A percentile compares a stretch with the other conserved stretches of the same genome.
phyloP scores from a whole-genome alignment of 2,329 filamentous ascomycete genomes.

The Corniculantispora saksenae region DNA sequence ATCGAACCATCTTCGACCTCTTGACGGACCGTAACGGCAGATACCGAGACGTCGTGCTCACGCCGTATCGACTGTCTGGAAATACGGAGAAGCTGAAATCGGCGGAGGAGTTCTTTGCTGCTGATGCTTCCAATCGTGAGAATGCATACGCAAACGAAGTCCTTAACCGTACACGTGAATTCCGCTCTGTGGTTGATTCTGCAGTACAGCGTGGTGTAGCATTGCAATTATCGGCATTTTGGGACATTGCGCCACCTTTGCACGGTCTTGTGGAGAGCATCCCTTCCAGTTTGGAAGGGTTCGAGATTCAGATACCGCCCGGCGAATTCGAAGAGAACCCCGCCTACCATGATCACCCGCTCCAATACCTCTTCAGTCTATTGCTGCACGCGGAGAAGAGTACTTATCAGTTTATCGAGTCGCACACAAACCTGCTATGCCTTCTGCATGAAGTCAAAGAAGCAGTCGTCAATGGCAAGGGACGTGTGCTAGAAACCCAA shows the following conservation, averaged over 20 bases:
- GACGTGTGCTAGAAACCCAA: conserved; percentile 67
- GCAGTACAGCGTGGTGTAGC: conserved; percentile 88
- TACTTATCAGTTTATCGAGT: conserved; percentile 96
- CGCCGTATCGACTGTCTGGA: conserved; percentile 73
- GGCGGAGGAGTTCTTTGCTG: conserved; percentile 78
- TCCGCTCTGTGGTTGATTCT: conserved; percentile 76
- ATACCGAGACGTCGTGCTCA: conserved; percentile 80
- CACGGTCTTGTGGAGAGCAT: conserved; percentile 78
- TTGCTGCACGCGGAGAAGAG: conserved; percentile 87
- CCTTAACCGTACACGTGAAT: conserved; percentile 71
- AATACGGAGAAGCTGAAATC: conserved; percentile 79
- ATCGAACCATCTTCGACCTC: conserved; percentile 83
- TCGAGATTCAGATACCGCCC: conserved; percentile 75
- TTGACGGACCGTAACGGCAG: conserved; percentile 82
- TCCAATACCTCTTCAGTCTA: conserved; percentile 88
- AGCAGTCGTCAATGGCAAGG: conserved; percentile 69
- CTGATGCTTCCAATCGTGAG: conserved; percentile 73
- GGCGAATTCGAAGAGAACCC: conserved; percentile 86
- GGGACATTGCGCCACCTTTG: conserved; percentile 91
- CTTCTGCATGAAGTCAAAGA: conserved; percentile 88
- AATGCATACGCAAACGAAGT: conserved; percentile 71
- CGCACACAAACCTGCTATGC: conserved; percentile 86
- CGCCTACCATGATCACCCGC: conserved; percentile 73
- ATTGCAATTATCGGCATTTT: conserved; percentile 89
- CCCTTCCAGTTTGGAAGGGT: conserved; percentile 58